Percentiles rank a stretch among this genome's conserved stretches.
phyloP scores from a whole-genome alignment of 176 grass and related monocot species.

The Pharus latifolius region DNA sequence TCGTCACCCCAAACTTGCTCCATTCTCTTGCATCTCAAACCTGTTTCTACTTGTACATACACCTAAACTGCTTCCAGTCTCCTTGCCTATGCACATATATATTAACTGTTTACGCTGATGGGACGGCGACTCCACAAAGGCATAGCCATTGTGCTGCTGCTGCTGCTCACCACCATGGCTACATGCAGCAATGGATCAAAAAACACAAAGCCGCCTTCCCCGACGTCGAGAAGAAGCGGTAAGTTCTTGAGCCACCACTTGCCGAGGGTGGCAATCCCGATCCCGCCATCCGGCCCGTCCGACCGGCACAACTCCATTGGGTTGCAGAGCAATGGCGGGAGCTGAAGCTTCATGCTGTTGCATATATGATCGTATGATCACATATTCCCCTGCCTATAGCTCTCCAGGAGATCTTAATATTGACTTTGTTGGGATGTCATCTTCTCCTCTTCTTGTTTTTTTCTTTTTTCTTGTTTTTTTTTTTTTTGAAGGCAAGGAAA shows the following conservation, averaged over 20 bases:
- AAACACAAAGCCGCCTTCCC: neutral
- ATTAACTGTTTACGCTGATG: neutral
- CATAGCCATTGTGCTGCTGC: neutral
- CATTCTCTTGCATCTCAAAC: too few species aligned
- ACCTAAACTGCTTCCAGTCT: neutral
- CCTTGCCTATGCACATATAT: neutral
- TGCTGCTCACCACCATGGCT: neutral
- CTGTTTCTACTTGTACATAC: too few species aligned
- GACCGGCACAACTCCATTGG: constrained; percentile 17
- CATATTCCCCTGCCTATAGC: too few species aligned
- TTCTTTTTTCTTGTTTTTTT: too few species aligned
- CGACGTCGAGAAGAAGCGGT: neutral
- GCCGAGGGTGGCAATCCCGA: neutral
- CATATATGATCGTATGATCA: too few species aligned
- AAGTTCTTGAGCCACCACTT: neutral
- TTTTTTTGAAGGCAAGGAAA: too few species aligned
- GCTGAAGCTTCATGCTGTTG: too few species aligned
- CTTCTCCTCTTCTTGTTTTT: too few species aligned
- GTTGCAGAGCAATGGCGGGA: neutral
- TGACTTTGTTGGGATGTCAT: too few species aligned
- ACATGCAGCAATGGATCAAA: neutral
- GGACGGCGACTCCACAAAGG: neutral
- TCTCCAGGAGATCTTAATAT: too few species aligned
- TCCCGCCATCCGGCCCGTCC: constrained; percentile 10
- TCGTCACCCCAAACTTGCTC: too few species aligned